These are phyloP conservation scores for Tanacetum coccineum DNA, from an alignment of 129 eudicot species.

Conservation along the genomic window DNA sequence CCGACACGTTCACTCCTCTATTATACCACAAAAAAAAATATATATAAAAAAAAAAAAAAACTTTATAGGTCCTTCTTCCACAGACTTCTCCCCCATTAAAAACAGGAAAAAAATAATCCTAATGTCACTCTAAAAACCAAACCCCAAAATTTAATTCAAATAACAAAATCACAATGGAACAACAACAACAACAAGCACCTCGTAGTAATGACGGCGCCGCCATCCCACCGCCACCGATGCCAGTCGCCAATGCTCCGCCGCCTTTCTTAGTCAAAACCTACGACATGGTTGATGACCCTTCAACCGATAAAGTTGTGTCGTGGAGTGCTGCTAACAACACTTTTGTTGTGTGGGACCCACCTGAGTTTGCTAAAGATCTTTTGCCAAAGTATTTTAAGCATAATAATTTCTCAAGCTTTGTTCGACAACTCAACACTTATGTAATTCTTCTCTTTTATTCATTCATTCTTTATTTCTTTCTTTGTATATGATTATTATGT, in stretches of 20 bases:
- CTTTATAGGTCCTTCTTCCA: no score
- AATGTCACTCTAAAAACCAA: no score
- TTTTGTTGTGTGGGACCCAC: constrained; percentile 87
- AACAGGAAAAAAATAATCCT: no score
- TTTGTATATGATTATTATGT: no score
- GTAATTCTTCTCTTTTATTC: constrained; percentile 33
- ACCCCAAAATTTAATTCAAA: not conserved
- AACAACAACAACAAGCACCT: not conserved
- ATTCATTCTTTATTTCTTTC: no score
- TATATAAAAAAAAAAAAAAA: no score
- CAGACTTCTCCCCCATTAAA: no score
- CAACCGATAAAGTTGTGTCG: constrained; percentile 70
- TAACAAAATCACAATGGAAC: constrained; percentile 22
- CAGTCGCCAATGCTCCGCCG: constrained; percentile 57
- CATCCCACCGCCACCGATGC: constrained; percentile 40
- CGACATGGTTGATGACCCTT: constrained; percentile 88
- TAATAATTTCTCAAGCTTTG: constrained; percentile 84
- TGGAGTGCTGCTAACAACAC: constrained; percentile 81
- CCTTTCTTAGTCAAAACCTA: constrained; percentile 80
- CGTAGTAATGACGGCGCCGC: constrained; percentile 18
- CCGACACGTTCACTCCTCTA: no score
- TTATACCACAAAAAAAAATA: no score
- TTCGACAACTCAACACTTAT: constrained; percentile 87
- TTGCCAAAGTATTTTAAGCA: constrained; percentile 89
- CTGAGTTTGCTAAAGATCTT: constrained; percentile 66